Conservation (phyloP, 1,139 yeast genomes). For the Suhomyces anneliseae region DNA sequence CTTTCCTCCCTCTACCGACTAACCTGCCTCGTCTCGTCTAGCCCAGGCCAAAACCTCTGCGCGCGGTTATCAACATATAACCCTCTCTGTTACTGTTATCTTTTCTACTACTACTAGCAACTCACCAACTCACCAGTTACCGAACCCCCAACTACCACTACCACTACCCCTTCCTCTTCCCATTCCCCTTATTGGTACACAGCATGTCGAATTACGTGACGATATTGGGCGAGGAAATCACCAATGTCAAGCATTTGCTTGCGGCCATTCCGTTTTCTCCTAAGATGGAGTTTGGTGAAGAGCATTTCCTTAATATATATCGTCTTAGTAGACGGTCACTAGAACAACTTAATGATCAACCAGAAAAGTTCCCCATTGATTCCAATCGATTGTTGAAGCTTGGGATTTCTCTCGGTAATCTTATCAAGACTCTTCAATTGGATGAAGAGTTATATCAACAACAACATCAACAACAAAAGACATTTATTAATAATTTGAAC, state of each 20-base stretch:
- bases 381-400: conserved; percentile 41
- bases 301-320: conserved; percentile 36
- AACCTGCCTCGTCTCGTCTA: too few relatives aligned
- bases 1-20: too few relatives aligned
- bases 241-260: conserved; percentile 30
- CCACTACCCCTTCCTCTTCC: neutral
- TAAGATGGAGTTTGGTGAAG: conserved; percentile 8
- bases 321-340: conserved; percentile 29
- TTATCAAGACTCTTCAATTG: conserved; percentile 36
- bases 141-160: too few relatives aligned
- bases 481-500: conserved; percentile 14
- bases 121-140: too few relatives aligned
- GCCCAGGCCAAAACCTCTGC: too few relatives aligned
- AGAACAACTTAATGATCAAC: conserved; percentile 21
- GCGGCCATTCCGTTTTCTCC: conserved; percentile 36
- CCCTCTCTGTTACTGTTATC: too few relatives aligned
- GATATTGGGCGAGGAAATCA: conserved; percentile 28
- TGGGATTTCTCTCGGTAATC: conserved; percentile 46
- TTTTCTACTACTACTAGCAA: too few relatives aligned
- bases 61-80: too few relatives aligned
- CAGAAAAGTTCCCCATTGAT: conserved; percentile 36
- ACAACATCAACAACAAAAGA: conserved; percentile 25
- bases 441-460: conserved; percentile 36
- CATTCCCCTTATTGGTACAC: conserved; percentile 3
- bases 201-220: conserved; percentile 12